A percentile compares a stretch with the other conserved stretches of the same genome.
Evolutionary conservation across 345 rosid genomes (phyloP).

Genomic region (Pugionium dolabratum): DNA sequence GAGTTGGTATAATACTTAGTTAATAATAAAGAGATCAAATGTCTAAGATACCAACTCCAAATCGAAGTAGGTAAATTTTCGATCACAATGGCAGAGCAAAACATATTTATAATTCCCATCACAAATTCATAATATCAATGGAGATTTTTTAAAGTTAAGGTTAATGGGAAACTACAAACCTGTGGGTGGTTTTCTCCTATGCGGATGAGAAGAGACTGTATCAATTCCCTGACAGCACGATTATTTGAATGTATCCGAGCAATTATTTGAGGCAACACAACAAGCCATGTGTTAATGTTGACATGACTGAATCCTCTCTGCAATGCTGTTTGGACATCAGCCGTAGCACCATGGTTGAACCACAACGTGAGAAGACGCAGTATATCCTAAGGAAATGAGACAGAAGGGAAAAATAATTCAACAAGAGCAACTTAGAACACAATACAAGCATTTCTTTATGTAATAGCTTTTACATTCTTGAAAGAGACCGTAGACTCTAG

Average conservation of each 20-base stretch:
- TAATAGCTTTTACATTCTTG: neutral
- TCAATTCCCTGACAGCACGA: conserved; percentile 87
- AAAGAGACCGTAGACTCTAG: conserved; percentile 13
- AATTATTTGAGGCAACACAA: conserved; percentile 95
- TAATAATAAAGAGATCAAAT: conserved; percentile 5
- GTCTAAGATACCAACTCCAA: conserved; percentile 18
- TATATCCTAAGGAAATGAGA: conserved; percentile 70
- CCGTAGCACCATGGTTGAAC: conserved; percentile 97
- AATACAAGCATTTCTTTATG: neutral
- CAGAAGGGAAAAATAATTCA: conserved; percentile 12
- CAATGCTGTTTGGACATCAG: conserved; percentile 86
- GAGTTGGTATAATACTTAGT: conserved; percentile 5
- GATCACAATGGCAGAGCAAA: conserved; percentile 16
- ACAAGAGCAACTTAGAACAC: conserved; percentile 7
- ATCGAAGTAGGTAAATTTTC: conserved; percentile 5
- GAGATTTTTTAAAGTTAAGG: conserved; percentile 6
- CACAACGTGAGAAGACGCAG: conserved; percentile 96
- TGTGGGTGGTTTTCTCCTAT: conserved; percentile 97
- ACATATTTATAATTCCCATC: conserved; percentile 12
- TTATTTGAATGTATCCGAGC: conserved; percentile 99
- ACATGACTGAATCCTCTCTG: conserved; percentile 82
- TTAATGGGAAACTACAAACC: conserved; percentile 50
- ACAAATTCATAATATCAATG: conserved; percentile 8
- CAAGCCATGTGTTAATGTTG: conserved; percentile 97
- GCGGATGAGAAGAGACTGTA: conserved; percentile 91